Conservation (phyloP, 169 alveolate species). For the Neospora caninum region DNA sequence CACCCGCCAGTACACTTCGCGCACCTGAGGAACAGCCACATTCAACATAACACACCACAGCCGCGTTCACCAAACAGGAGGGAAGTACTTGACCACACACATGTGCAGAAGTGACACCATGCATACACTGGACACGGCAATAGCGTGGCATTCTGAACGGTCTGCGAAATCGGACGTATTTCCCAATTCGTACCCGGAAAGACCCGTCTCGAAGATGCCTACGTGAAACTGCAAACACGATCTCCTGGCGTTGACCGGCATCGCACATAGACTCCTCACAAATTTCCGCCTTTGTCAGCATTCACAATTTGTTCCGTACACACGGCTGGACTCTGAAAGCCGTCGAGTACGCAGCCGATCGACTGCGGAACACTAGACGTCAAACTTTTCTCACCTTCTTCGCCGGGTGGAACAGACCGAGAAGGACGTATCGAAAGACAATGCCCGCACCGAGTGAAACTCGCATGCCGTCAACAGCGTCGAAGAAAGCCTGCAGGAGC, state of each 20-base stretch:
- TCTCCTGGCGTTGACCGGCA: too few relatives aligned
- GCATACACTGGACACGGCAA: too few relatives aligned
- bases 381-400: constrained; percentile 89
- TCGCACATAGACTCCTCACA: too few relatives aligned
- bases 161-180: too few relatives aligned
- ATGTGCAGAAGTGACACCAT: not conserved
- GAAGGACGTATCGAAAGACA: constrained; percentile 93
- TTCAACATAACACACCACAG: not conserved
- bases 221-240: too few relatives aligned
- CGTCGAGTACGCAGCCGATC: too few relatives aligned
- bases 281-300: too few relatives aligned
- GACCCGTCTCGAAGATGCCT: too few relatives aligned
- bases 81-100: not conserved
- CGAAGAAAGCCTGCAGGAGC: constrained; percentile 94
- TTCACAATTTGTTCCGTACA: too few relatives aligned
- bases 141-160: too few relatives aligned
- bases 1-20: constrained; percentile 96
- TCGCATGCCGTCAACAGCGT: constrained; percentile 98
- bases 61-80: not conserved
- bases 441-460: constrained; percentile 98
- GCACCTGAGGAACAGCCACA: constrained; percentile 61
- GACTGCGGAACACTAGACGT: not conserved
- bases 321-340: too few relatives aligned
- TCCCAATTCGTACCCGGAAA: too few relatives aligned
- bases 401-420: constrained; percentile 99